A percentile compares a stretch with the other conserved stretches of the same genome.
These are phyloP conservation scores for Metrosideros polymorpha DNA, from an alignment of 441 rosid genomes.

Conservation along the genomic window DNA sequence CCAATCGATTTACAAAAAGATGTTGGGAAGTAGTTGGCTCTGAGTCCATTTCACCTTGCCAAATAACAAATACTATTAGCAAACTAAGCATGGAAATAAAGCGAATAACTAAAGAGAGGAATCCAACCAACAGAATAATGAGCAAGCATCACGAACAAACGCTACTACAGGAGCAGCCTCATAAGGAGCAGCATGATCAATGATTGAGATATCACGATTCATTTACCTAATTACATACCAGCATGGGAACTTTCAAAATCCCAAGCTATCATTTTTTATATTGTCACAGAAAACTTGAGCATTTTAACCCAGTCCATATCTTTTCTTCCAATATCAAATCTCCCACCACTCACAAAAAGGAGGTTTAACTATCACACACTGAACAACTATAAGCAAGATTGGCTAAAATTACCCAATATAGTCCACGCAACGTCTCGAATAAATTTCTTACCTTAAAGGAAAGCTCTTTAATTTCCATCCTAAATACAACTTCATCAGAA, in stretches of 20 bases:
- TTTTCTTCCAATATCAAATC: not conserved
- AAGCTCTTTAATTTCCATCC: slow-evolving; percentile 71
- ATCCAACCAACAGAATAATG: not conserved
- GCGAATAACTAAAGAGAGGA: not conserved
- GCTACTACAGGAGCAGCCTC: not conserved
- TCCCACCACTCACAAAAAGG: not conserved
- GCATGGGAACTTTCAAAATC: not conserved
- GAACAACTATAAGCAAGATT: not conserved
- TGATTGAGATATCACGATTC: not conserved
- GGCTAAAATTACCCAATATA: not conserved
- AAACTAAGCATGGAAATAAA: not conserved
- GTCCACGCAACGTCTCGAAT: not conserved
- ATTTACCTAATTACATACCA: not conserved
- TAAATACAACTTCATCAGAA: slow-evolving; percentile 59
- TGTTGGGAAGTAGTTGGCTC: not conserved
- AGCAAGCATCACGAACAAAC: not conserved
- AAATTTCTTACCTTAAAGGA: slow-evolving; percentile 43
- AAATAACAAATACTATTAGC: not conserved
- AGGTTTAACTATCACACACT: not conserved
- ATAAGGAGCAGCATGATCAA: not conserved
- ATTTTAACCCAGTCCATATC: not conserved
- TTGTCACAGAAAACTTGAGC: not conserved
- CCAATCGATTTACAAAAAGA: not conserved
- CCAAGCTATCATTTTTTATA: not conserved
- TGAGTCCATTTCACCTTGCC: not conserved